Percentiles rank a stretch among this genome's conserved stretches.
phyloP scores from a whole-genome alignment of 306 rosid species.

The Alnus glutinosa region DNA sequence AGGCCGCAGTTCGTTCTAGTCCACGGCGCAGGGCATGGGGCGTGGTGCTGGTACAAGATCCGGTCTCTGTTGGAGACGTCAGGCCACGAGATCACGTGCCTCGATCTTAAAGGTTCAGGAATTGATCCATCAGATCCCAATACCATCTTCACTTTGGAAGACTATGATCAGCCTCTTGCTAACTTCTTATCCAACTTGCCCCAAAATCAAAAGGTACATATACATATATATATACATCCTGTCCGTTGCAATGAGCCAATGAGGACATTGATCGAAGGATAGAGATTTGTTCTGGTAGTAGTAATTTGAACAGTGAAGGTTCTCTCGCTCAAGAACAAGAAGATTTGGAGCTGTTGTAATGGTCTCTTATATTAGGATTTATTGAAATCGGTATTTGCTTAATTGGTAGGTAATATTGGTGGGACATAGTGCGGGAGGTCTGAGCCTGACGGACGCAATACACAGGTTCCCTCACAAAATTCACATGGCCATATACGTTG shows the following conservation, averaged over 20 bases:
- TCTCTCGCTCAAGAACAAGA: too few relatives aligned
- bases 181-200: conserved; percentile 20
- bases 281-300: too few relatives aligned
- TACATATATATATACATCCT: too few relatives aligned
- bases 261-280: too few relatives aligned
- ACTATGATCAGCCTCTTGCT: conserved; percentile 18
- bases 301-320: too few relatives aligned
- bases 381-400: not conserved
- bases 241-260: too few relatives aligned
- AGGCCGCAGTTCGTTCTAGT: conserved; percentile 18
- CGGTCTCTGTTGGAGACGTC: conserved; percentile 11
- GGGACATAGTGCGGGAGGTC: conserved; percentile 41
- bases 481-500: conserved; percentile 29
- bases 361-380: too few relatives aligned
- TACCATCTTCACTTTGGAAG: conserved; percentile 18
- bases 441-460: conserved; percentile 34
- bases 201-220: conserved; percentile 6
- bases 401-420: conserved; percentile 28
- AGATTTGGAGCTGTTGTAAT: too few relatives aligned
- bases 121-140: conserved; percentile 20
- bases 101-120: conserved; percentile 26
- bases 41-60: conserved; percentile 30
- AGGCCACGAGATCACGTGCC: conserved; percentile 15
- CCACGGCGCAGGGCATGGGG: conserved; percentile 21
- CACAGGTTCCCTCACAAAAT: conserved; percentile 24